These are phyloP conservation scores for Chaetomium tenue DNA, from an alignment of 495 filamentous ascomycete genomes.

Conservation along the genomic window DNA sequence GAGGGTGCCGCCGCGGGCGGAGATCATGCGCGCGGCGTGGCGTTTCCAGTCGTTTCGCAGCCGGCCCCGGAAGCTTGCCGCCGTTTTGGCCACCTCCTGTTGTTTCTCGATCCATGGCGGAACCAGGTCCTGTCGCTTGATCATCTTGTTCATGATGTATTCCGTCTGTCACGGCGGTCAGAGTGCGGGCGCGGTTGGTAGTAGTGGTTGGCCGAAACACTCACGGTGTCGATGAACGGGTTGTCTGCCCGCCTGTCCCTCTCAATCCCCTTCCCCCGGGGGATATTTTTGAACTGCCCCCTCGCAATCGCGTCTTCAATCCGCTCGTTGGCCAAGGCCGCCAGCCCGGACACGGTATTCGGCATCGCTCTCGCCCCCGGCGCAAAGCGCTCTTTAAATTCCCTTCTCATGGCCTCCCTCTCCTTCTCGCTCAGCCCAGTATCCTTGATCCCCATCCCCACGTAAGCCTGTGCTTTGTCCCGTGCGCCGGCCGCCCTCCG, in stretches of 20 bases:
- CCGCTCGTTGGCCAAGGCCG: slow-evolving; percentile 83
- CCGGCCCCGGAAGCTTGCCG: slow-evolving; percentile 66
- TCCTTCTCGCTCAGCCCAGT: slow-evolving; percentile 67
- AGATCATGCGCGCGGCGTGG: slow-evolving; percentile 76
- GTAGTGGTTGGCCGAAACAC: not conserved
- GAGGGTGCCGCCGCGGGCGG: slow-evolving; percentile 75
- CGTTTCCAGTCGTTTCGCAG: slow-evolving; percentile 83
- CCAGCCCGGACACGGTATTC: slow-evolving; percentile 72
- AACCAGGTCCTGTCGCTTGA: slow-evolving; percentile 84
- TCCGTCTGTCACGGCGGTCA: slow-evolving; percentile 57
- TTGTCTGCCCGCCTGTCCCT: slow-evolving; percentile 77
- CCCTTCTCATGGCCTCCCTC: slow-evolving; percentile 61
- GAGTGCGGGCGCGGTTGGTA: not conserved
- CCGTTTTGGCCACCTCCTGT: slow-evolving; percentile 75
- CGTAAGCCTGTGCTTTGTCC: slow-evolving; percentile 73
- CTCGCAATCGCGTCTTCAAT: slow-evolving; percentile 93
- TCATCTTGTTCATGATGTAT: slow-evolving; percentile 98
- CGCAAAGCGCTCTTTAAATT: slow-evolving; percentile 77
- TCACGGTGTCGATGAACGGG: slow-evolving; percentile 81
- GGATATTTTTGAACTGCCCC: slow-evolving; percentile 87
- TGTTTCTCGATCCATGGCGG: slow-evolving; percentile 96
- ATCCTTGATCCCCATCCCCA: slow-evolving; percentile 50
- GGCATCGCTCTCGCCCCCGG: slow-evolving; percentile 74
- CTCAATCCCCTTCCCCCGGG: slow-evolving; percentile 74
- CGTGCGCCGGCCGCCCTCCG: slow-evolving; percentile 70